Base-by-base conservation (phyloP, 2,329 filamentous ascomycete genomes). In the Xylogone sp. region DNA sequence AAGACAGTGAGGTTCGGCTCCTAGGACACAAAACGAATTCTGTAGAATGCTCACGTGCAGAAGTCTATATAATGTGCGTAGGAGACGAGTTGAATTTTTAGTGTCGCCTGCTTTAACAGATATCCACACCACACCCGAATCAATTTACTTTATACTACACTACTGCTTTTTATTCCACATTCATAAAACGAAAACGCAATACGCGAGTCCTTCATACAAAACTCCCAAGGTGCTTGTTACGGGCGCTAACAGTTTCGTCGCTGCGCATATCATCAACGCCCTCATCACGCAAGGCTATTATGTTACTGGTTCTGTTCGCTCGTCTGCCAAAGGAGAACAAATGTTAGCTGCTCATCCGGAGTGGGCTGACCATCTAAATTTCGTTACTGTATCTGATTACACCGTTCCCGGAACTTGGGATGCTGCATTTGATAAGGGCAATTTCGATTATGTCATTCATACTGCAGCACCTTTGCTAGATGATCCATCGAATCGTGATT, bases 401-500 rank as follows among this genome's bases (percentile, higher is more conserved):
- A 53, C 61, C 13, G 53, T 56, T 8, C 44, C 58, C 31, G 57
- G 52, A 2, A 59, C 53, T n/a, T 65, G 63, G 60, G 63, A 68
- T 49, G 50, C 54, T 1, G 51, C 63, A 9, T 64, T 68, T 51
- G 51, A 59, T 42, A 53, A 53, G n/a, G 47, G 59, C 22, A 19
- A 61, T 5, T 62, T 65, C 52, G 63, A 68, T 48, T 59, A 65
- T 48, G 62, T 68, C 29, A 44, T 66, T 43, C 66, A 67, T 49
- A 59, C 58, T 39, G 66, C 66, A 8, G 63, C 65, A 8, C 66
- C 65, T 10, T 49, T 66, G 16, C 50, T 62, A n/a, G 64, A 63
- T 51, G 56, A 60, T 50, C 58, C 56, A 2, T 46, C 44, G 2
- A 60, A 62, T 46, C 62, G 53, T 4, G 65, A 68, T 53, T 67